Conservation (phyloP, 106 monocot species). For the Allium cepa region DNA sequence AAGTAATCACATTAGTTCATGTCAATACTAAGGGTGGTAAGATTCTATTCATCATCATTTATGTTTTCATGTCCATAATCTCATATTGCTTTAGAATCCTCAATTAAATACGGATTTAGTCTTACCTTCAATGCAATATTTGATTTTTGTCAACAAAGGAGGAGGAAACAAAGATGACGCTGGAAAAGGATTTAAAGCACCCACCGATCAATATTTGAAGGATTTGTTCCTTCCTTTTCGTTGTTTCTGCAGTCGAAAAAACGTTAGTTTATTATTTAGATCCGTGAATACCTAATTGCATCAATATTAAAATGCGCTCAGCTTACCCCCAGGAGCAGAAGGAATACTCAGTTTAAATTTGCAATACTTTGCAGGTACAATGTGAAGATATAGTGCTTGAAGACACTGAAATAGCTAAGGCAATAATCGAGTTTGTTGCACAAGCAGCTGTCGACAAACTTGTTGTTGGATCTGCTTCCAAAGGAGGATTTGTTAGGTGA, state of each 20-base stretch:
- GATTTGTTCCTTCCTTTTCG: slow-evolving; percentile 50
- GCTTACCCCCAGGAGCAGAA: too few species aligned
- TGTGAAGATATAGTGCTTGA: slow-evolving; percentile 32
- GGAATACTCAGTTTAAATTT: neutral
- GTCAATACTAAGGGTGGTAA: slow-evolving; percentile 29
- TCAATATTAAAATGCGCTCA: neutral
- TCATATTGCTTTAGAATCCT: neutral
- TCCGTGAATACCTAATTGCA: neutral
- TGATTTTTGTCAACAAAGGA: too few species aligned
- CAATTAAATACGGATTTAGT: neutral
- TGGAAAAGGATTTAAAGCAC: slow-evolving; percentile 6
- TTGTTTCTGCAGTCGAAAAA: slow-evolving; percentile 42
- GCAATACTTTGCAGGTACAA: neutral
- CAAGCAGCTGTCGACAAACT: slow-evolving; percentile 35
- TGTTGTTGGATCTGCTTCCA: slow-evolving; percentile 31
- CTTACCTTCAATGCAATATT: neutral
- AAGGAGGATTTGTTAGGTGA: slow-evolving; percentile 32
- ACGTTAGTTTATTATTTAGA: slow-evolving; percentile 20
- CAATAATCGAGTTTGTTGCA: slow-evolving; percentile 30
- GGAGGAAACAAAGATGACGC: neutral
- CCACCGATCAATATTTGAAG: slow-evolving; percentile 22
- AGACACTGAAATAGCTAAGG: slow-evolving; percentile 30
- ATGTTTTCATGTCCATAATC: neutral
- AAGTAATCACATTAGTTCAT: slow-evolving; percentile 44
- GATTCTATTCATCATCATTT: neutral